phyloP scores from a whole-genome alignment of 495 filamentous ascomycete genomes.

The Neurospora pannonica region DNA sequence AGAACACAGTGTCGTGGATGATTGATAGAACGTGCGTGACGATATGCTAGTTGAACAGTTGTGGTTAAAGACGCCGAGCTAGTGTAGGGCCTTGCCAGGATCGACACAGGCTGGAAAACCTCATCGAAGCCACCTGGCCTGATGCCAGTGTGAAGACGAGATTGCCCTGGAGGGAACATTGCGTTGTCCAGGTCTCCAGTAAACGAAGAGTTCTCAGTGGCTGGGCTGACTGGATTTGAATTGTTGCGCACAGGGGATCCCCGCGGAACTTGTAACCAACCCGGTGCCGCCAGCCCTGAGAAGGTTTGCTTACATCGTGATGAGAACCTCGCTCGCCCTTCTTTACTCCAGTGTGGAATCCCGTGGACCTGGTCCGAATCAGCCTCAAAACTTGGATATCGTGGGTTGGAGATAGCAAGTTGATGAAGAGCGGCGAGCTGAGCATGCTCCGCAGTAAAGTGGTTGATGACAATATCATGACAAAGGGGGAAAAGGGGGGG shows the following conservation, averaged over 20 bases:
- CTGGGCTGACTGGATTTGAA: neutral
- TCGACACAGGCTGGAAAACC: neutral
- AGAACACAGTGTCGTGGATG: neutral
- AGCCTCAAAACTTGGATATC: neutral
- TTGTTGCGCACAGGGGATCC: neutral
- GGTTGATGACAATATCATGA: neutral
- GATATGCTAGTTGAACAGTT: neutral
- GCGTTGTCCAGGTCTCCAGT: neutral
- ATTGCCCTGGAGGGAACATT: neutral
- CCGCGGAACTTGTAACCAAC: neutral
- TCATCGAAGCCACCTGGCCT: neutral
- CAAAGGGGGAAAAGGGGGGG: neutral
- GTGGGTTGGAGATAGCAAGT: neutral
- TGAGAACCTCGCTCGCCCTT: neutral
- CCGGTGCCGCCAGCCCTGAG: neutral
- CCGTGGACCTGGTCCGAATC: neutral
- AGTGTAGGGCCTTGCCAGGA: neutral
- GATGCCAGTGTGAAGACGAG: neutral
- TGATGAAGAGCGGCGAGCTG: neutral
- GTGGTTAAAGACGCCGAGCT: neutral
- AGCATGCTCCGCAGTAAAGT: neutral
- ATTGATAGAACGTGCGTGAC: neutral
- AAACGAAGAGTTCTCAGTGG: neutral
- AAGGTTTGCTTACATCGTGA: neutral
- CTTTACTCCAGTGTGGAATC: neutral